Evolutionary conservation across 2,329 filamentous ascomycete genomes (phyloP).

Genomic region (Stemphylium vesicarium): DNA sequence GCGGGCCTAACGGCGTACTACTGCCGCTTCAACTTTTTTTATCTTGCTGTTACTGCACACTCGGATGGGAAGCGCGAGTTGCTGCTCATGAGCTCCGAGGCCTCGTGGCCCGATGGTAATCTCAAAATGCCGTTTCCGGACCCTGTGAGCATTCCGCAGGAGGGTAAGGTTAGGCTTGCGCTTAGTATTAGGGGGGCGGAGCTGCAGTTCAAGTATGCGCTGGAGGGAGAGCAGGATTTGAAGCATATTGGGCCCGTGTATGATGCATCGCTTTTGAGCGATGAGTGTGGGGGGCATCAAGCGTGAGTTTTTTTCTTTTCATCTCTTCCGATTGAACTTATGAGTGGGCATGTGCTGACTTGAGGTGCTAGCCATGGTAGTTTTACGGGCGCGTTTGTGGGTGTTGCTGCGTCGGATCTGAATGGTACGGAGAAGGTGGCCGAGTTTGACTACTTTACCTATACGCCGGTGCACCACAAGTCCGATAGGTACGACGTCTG

Average conservation of each 20-base stretch:
- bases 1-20: conserved; percentile 68
- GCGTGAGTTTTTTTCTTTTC: conserved; percentile 25
- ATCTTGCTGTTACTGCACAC: conserved; percentile 64
- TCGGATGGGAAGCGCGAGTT: conserved; percentile 64
- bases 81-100: conserved; percentile 63
- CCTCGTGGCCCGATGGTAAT: conserved; percentile 60
- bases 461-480: conserved; percentile 37
- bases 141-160: conserved; percentile 59
- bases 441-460: conserved; percentile 43
- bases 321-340: too few species aligned
- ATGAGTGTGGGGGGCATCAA: conserved; percentile 68
- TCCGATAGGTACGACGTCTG: conserved; percentile 41
- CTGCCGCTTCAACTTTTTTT: conserved; percentile 70
- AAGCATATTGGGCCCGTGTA: conserved; percentile 62
- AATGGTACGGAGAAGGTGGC: conserved; percentile 38
- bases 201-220: conserved; percentile 64
- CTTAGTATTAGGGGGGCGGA: conserved; percentile 59
- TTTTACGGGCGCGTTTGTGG: conserved; percentile 63
- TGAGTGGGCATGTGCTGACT: background rate
- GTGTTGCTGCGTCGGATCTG: conserved; percentile 42
- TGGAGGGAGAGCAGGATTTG: conserved; percentile 54
- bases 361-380: conserved; percentile 57
- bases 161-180: conserved; percentile 62
- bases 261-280: conserved; percentile 65
- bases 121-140: conserved; percentile 53